Conservation (phyloP, 345 rosid species). For the Ricinus communis region DNA sequence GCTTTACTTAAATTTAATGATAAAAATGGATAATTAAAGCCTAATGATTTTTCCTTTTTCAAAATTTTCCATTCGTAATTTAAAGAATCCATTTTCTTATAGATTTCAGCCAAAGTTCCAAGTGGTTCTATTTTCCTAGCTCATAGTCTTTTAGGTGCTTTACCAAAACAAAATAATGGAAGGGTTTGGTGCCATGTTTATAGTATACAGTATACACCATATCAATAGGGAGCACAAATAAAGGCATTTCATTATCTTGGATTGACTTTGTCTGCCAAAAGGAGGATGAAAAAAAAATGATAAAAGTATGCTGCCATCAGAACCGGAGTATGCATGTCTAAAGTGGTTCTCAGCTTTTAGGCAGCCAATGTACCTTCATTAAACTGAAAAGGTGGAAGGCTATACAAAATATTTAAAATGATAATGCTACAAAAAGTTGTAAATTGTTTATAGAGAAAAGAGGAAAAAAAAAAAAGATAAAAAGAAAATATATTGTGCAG, state of each 20-base stretch:
- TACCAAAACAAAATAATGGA: no score
- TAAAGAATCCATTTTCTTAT: background rate
- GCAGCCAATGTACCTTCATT: constrained; percentile 16
- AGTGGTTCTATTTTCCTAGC: background rate
- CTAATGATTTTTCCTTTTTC: no score
- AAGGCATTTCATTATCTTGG: background rate
- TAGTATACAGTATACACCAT: background rate
- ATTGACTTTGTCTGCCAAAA: background rate
- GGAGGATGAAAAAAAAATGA: background rate
- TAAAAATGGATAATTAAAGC: background rate
- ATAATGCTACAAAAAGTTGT: background rate
- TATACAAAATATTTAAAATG: background rate
- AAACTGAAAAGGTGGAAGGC: constrained; percentile 14
- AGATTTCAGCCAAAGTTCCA: background rate
- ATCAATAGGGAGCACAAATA: background rate
- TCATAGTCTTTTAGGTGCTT: background rate
- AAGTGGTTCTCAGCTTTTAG: constrained; percentile 23
- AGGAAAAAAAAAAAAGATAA: constrained; percentile 11
- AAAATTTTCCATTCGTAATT: no score
- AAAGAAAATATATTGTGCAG: constrained; percentile 8
- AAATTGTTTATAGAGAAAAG: constrained; percentile 14
- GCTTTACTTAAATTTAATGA: background rate
- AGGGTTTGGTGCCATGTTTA: no score
- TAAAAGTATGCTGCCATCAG: background rate
- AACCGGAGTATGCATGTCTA: background rate